Percentiles rank a stretch among this genome's conserved stretches.
Evolutionary conservation across 2,329 filamentous ascomycete species (phyloP).

Genomic region (Sporothrix globosa): DNA sequence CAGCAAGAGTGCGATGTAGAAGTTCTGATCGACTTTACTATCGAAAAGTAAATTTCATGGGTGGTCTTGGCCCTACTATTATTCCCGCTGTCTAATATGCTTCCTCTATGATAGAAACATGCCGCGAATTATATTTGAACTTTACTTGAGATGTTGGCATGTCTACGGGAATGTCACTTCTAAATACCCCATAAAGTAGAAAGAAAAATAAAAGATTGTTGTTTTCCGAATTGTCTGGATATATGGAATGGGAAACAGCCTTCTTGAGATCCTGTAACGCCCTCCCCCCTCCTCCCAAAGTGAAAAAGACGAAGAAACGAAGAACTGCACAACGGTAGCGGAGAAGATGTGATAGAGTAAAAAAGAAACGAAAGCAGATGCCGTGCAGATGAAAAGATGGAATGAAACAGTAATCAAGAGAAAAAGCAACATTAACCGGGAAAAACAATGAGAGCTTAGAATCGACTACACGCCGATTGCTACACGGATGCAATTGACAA

Average conservation of each 20-base stretch:
- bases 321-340: background rate
- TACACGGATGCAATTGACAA: constrained; percentile 7
- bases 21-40: too few species aligned
- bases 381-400: background rate
- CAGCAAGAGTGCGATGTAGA: too few species aligned
- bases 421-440: background rate
- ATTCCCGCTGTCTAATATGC: too few species aligned
- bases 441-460: background rate
- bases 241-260: constrained; percentile 33
- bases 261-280: constrained; percentile 28
- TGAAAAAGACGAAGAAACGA: background rate
- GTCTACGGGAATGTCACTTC: background rate
- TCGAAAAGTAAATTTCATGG: too few species aligned
- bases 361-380: background rate
- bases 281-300: background rate
- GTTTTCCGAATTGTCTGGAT: constrained; percentile 34
- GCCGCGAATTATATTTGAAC: too few species aligned
- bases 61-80: too few species aligned
- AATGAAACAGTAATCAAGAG: background rate
- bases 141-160: background rate
- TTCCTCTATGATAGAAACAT: too few species aligned
- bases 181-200: background rate
- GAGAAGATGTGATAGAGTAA: background rate
- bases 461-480: background rate
- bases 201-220: background rate